Conservation (phyloP, 768 basidiomycete genomes). For the Termitomyces sp. region DNA sequence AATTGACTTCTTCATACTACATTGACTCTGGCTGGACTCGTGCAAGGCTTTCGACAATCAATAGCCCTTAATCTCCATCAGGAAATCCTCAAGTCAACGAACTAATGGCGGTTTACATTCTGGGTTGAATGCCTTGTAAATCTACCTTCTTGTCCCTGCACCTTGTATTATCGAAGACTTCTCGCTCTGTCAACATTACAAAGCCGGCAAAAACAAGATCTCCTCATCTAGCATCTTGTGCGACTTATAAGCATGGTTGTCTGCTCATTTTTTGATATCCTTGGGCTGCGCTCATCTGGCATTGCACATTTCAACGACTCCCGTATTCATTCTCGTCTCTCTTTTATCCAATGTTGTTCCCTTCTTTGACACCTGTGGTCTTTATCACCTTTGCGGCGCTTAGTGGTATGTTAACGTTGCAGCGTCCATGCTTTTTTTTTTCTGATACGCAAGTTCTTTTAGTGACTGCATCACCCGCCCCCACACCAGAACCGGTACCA, state of each 20-base stretch:
- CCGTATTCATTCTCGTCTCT: not conserved
- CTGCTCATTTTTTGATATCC: not conserved
- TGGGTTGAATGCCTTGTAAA: not conserved
- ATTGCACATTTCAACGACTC: not conserved
- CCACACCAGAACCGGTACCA: not conserved
- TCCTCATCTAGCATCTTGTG: not conserved
- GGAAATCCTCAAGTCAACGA: not conserved
- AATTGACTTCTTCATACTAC: not conserved
- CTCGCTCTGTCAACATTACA: not conserved
- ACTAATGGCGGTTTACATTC: not conserved
- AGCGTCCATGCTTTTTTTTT: not conserved
- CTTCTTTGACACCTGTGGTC: too few species aligned
- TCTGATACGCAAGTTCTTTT: not conserved
- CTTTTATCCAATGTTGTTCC: not conserved
- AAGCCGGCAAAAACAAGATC: not conserved
- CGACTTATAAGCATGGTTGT: not conserved
- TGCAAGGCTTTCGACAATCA: not conserved
- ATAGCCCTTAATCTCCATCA: not conserved
- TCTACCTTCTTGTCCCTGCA: not conserved
- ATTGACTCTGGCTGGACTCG: not conserved
- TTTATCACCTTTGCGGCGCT: not conserved
- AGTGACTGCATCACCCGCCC: conserved; percentile 5
- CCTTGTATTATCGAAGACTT: not conserved
- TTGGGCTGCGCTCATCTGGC: not conserved
- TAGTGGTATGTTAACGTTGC: not conserved